Percentiles rank a stretch among this genome's conserved stretches.
Conservation (phyloP, 371 early-diverging fungal genomes). For the Mortierella sp. region DNA sequence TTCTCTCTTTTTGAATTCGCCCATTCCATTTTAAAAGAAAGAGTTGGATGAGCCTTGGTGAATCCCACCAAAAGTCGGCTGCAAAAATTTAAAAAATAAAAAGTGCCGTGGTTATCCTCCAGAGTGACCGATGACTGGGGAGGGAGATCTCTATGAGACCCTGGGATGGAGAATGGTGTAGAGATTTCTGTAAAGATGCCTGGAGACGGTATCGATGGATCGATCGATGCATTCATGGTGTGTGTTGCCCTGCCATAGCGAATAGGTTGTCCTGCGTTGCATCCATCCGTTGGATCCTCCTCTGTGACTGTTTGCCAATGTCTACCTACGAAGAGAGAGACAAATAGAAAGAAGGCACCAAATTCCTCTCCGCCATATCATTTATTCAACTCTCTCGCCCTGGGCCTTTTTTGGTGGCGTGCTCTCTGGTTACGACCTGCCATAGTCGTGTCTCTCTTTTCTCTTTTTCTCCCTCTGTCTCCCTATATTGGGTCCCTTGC, state of each 20-base stretch:
- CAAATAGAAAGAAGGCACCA: constrained; percentile 49
- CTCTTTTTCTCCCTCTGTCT: background rate
- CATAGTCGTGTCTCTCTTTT: constrained; percentile 11
- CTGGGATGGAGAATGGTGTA: too few species aligned
- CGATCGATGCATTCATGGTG: constrained; percentile 31
- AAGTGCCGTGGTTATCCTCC: too few species aligned
- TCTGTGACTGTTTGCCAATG: constrained; percentile 32
- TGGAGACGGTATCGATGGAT: constrained; percentile 11
- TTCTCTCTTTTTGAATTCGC: too few species aligned
- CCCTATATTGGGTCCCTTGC: too few species aligned
- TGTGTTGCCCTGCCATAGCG: constrained; percentile 4
- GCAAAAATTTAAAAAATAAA: too few species aligned
- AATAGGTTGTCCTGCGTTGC: background rate
- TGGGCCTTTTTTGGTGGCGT: background rate
- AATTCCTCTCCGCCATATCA: constrained; percentile 8
- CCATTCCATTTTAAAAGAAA: too few species aligned
- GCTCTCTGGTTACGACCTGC: constrained; percentile 14
- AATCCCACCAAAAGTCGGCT: too few species aligned
- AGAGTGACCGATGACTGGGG: too few species aligned
- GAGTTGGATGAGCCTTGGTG: too few species aligned
- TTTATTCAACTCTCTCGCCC: constrained; percentile 14
- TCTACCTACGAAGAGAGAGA: constrained; percentile 52
- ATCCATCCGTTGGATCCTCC: background rate
- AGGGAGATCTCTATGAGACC: too few species aligned
- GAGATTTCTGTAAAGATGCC: background rate